Evolutionary conservation across 805 yeast species (phyloP), one percentile per base, ranked within the genome.

Genomic region (Metschnikowia reukaufii): DNA sequence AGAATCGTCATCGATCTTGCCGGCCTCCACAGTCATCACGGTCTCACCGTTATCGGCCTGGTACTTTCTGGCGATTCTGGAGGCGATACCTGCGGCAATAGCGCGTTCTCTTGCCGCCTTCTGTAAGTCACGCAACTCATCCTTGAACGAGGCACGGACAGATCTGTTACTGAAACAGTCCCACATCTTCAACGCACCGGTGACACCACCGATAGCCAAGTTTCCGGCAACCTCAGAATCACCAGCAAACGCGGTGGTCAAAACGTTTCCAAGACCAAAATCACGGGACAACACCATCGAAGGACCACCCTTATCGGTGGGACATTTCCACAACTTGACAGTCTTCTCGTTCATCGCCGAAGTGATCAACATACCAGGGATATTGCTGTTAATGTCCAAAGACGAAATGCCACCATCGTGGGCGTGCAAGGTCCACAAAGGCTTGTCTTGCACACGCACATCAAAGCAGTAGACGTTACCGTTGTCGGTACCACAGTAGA

Each of bases 391-490:
- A 31, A 84, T 77, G 55, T 84, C 85, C 56, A 94, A 76, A 2
- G 92, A 76, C 4, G 97, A 85, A 51, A 94, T 85, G 51, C 96
- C 97, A 2, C 96, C 80, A 68, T 94, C 98, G 65, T 94, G 99
- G 2, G 98, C 98, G 66, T 94, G 96, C 57, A 94, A 74, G 2
- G 96, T 88, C 99, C 99, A 94, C 27, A 92, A 59, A 16, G 97
- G 91, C 54, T 77, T 78, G 38, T 75, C 77, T 32, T 74, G 79
- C 42, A 70, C 71, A 65, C 96, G 81, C 37, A 88, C 85, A 66
- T 92, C 99, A 59, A 86, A 92, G 51, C 92, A 85, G 71, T 88
- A 88, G 20, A 94, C 81, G 59, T 83, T 83, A 64, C 99, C 99
- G 53, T 79, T 77, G 65, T 94, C 99, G 21, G 97, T 89, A 61